Conservation (phyloP, 495 filamentous ascomycete genomes). For the Penicillium coprophilum region DNA sequence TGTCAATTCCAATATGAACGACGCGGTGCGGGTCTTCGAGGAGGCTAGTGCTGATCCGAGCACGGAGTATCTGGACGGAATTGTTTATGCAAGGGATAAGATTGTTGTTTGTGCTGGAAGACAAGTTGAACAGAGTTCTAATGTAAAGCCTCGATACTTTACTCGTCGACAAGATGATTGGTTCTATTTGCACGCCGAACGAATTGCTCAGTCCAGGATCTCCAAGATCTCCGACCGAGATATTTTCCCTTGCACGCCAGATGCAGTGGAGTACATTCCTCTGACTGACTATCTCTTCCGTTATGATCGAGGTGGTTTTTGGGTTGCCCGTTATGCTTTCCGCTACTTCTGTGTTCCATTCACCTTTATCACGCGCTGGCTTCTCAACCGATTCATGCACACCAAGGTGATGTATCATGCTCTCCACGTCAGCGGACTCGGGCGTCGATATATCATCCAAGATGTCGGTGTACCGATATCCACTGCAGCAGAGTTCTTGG, state of each 20-base stretch:
- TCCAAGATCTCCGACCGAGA: background rate
- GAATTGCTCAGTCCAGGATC: constrained; percentile 12
- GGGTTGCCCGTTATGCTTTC: constrained; percentile 52
- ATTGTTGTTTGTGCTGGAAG: constrained; percentile 52
- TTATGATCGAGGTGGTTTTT: constrained; percentile 64
- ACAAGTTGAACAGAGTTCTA: constrained; percentile 31
- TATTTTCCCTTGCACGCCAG: background rate
- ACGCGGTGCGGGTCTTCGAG: constrained; percentile 41
- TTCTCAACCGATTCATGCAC: constrained; percentile 52
- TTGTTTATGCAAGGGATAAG: constrained; percentile 44
- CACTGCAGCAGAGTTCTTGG: constrained; percentile 47
- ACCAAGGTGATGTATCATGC: constrained; percentile 59
- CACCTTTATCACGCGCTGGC: constrained; percentile 52
- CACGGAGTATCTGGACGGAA: constrained; percentile 58
- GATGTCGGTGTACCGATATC: constrained; percentile 56
- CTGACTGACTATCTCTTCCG: constrained; percentile 61
- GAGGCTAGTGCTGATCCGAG: constrained; percentile 29
- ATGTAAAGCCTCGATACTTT: constrained; percentile 38
- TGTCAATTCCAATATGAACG: constrained; percentile 35
- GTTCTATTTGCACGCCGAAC: constrained; percentile 56
- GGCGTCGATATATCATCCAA: constrained; percentile 51
- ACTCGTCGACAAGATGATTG: constrained; percentile 53
- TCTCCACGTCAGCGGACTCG: constrained; percentile 51
- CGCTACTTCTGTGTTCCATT: constrained; percentile 58
- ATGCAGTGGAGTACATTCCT: constrained; percentile 47